Percentiles rank a stretch among this genome's conserved stretches.
These are phyloP conservation scores for Globisporangium barbulae DNA, from an alignment of 352 stramenopile genomes.

Conservation along the genomic window DNA sequence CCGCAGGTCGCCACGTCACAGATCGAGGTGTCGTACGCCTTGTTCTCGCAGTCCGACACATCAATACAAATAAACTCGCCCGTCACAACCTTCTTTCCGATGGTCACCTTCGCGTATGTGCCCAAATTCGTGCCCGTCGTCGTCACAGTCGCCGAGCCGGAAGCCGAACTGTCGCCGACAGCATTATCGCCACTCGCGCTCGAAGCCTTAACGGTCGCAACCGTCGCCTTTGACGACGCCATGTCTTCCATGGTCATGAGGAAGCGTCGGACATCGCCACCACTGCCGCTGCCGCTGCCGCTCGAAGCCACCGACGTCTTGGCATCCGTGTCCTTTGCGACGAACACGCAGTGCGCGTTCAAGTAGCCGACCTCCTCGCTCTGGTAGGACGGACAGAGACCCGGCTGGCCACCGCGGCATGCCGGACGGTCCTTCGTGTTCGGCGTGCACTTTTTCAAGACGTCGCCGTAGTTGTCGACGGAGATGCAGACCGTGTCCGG, in stretches of 20 bases:
- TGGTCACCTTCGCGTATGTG: conserved; percentile 48
- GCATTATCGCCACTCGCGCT: not conserved
- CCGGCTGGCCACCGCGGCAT: conserved; percentile 65
- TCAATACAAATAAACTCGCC: conserved; percentile 56
- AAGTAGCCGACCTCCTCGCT: conserved; percentile 64
- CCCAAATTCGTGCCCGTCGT: conserved; percentile 24
- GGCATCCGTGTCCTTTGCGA: conserved; percentile 40
- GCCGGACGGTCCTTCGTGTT: conserved; percentile 72
- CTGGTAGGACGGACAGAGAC: conserved; percentile 80
- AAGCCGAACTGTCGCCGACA: conserved; percentile 10
- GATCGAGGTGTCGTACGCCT: conserved; percentile 32
- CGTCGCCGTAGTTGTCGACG: conserved; percentile 72
- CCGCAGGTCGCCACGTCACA: conserved; percentile 36
- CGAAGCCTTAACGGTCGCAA: conserved; percentile 5
- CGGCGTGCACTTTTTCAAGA: conserved; percentile 78
- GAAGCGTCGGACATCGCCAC: conserved; percentile 5
- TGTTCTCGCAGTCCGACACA: conserved; percentile 55
- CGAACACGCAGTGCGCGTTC: conserved; percentile 82
- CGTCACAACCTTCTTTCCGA: conserved; percentile 47
- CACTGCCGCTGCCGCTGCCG: conserved; percentile 10
- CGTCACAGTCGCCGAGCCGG: conserved; percentile 12
- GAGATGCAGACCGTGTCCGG: conserved; percentile 71
- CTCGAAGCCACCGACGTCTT: conserved; percentile 14
- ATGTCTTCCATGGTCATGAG: conserved; percentile 13
- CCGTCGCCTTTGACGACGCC: conserved; percentile 10